Percentiles rank a stretch among this genome's conserved stretches.
Conservation (phyloP, 768 basidiomycete genomes). For the Panaeolus papilionaceus region DNA sequence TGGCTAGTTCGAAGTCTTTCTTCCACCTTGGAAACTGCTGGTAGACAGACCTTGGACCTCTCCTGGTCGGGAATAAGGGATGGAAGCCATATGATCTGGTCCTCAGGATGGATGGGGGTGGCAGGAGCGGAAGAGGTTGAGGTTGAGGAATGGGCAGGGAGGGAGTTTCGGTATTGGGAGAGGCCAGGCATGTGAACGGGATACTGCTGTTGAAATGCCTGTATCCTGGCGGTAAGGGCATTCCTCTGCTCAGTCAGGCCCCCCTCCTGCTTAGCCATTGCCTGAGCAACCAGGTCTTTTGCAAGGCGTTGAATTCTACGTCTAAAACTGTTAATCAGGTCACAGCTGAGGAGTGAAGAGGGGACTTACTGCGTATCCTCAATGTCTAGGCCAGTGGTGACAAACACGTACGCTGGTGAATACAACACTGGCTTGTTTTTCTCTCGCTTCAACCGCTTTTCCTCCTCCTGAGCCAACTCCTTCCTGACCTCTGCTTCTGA, state of each 20-base stretch:
- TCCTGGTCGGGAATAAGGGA: slow-evolving; percentile 1
- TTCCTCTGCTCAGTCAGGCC: slow-evolving; percentile 24
- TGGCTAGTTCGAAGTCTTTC: slow-evolving; percentile 20
- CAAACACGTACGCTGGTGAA: slow-evolving; percentile 19
- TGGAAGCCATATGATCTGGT: slow-evolving; percentile 21
- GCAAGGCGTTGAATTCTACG: slow-evolving; percentile 16
- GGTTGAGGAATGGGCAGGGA: background rate
- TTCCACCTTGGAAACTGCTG: background rate
- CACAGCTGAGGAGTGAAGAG: background rate
- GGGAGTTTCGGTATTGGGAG: background rate
- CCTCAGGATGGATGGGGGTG: slow-evolving; percentile 12
- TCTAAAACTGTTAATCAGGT: slow-evolving; percentile 10
- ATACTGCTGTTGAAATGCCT: slow-evolving; percentile 19
- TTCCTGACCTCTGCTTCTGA: slow-evolving; percentile 16
- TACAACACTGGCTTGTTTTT: too few species aligned
- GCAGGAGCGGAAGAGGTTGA: slow-evolving; percentile 13
- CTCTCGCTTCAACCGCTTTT: background rate
- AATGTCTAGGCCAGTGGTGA: slow-evolving; percentile 26
- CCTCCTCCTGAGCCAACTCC: slow-evolving; percentile 10
- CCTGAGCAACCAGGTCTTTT: slow-evolving; percentile 18
- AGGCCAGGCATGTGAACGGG: slow-evolving; percentile 17
- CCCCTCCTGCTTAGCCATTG: slow-evolving; percentile 17
- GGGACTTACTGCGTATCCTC: slow-evolving; percentile 25
- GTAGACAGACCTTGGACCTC: too few species aligned
- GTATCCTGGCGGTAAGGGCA: slow-evolving; percentile 12